Percentiles rank a stretch among this genome's conserved stretches.
Evolutionary conservation across 1,139 yeast species (phyloP).

Genomic region (Sugiyamaella japonica): DNA sequence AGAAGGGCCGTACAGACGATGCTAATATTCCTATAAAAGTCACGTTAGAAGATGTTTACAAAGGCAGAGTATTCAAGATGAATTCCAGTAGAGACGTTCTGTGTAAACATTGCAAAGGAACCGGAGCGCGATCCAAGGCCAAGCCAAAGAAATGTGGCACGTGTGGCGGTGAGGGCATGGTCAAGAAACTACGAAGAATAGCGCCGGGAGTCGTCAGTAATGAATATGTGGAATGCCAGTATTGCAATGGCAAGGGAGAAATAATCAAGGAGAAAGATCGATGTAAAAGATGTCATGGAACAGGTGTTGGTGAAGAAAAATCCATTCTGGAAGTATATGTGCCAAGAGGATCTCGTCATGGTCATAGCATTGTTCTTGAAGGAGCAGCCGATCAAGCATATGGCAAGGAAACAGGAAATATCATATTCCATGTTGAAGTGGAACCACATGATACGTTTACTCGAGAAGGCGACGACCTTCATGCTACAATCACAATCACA

Average conservation of each 20-base stretch:
- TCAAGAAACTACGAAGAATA: slow-evolving; percentile 60
- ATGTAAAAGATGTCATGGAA: slow-evolving; percentile 77
- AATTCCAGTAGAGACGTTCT: slow-evolving; percentile 70
- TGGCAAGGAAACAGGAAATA: slow-evolving; percentile 77
- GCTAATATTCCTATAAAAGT: slow-evolving; percentile 65
- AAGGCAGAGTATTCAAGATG: slow-evolving; percentile 78
- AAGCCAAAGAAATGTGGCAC: slow-evolving; percentile 54
- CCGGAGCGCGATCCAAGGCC: slow-evolving; percentile 69
- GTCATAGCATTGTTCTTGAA: slow-evolving; percentile 59
- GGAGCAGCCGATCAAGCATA: slow-evolving; percentile 74
- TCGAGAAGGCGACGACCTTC: slow-evolving; percentile 65
- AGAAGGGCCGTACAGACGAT: slow-evolving; percentile 55
- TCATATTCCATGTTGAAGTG: slow-evolving; percentile 60
- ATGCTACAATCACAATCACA: slow-evolving; percentile 59
- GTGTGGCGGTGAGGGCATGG: slow-evolving; percentile 74
- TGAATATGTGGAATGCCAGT: slow-evolving; percentile 60
- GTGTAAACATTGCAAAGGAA: slow-evolving; percentile 71
- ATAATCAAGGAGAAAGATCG: slow-evolving; percentile 62
- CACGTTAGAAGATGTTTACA: slow-evolving; percentile 71
- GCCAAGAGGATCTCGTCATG: slow-evolving; percentile 63
- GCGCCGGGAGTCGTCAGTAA: slow-evolving; percentile 78
- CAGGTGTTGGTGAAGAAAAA: slow-evolving; percentile 60
- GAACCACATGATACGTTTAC: slow-evolving; percentile 48
- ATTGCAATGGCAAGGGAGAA: slow-evolving; percentile 74
- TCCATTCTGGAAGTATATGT: slow-evolving; percentile 78